phyloP scores from a whole-genome alignment of 306 rosid genomes.

The Vicia faba region DNA sequence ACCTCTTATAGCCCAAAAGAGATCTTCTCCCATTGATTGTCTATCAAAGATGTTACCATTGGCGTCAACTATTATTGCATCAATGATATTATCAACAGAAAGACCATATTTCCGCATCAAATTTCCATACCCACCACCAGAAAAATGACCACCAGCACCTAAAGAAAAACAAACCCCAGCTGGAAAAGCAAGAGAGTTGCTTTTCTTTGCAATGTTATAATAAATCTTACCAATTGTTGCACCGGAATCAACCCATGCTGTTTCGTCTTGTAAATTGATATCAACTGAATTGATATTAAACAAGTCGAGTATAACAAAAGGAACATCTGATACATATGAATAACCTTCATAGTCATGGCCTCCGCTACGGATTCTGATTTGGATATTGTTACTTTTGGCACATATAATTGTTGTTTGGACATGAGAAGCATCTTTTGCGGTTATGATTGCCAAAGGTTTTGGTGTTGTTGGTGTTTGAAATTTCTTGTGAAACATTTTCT shows the following conservation, averaged over 20 bases:
- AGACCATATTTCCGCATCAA: constrained; percentile 76
- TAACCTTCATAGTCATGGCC: constrained; percentile 52
- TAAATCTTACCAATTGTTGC: constrained; percentile 39
- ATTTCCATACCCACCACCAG: constrained; percentile 81
- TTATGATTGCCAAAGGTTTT: background rate
- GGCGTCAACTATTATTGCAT: constrained; percentile 34
- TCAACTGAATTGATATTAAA: constrained; percentile 3
- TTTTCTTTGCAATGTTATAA: constrained; percentile 22
- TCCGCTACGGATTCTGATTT: constrained; percentile 60
- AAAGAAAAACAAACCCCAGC: constrained; percentile 57
- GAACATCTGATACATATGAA: constrained; percentile 2
- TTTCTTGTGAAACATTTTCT: background rate
- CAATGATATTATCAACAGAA: constrained; percentile 56
- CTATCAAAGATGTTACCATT: constrained; percentile 36
- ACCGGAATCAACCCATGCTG: constrained; percentile 38
- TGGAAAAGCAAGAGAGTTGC: constrained; percentile 39
- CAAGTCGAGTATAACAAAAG: constrained; percentile 44
- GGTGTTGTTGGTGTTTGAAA: background rate
- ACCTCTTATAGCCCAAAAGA: constrained; percentile 50
- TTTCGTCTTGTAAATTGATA: background rate
- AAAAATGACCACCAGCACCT: constrained; percentile 74
- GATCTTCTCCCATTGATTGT: constrained; percentile 44
- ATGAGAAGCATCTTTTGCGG: background rate
- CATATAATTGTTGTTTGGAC: constrained; percentile 28
- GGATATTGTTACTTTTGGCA: constrained; percentile 44